Conservation (phyloP, 148 eudicot species). For the Arbutus unedo region DNA sequence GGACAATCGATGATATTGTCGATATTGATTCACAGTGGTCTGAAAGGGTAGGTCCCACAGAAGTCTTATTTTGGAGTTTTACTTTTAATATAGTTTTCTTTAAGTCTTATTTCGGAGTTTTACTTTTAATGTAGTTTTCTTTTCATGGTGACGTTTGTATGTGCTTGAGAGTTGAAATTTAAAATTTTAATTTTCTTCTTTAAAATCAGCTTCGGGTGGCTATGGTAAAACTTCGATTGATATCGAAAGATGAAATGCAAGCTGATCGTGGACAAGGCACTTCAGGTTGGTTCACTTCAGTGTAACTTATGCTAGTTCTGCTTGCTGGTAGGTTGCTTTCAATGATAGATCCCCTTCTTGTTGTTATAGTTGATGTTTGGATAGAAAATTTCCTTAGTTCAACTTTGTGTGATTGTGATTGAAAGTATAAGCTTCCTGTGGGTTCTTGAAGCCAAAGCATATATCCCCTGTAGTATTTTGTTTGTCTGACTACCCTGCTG, state of each 20-base stretch:
- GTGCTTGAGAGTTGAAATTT: background rate
- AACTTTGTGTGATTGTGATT: background rate
- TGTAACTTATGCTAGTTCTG: background rate
- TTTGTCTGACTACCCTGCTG: background rate
- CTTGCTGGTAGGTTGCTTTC: background rate
- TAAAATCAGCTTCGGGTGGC: slow-evolving; percentile 44
- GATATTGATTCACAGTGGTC: slow-evolving; percentile 44
- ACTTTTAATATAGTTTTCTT: background rate
- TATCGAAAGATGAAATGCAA: slow-evolving; percentile 31
- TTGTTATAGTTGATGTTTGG: background rate
- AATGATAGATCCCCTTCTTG: background rate
- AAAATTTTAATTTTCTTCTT: slow-evolving; percentile 14
- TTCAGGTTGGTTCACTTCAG: slow-evolving; percentile 37
- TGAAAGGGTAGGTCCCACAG: slow-evolving; percentile 39
- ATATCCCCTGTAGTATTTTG: background rate
- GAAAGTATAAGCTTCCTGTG: background rate
- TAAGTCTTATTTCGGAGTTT: background rate
- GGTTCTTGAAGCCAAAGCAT: background rate
- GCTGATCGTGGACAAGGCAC: slow-evolving; percentile 22
- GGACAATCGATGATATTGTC: slow-evolving; percentile 54
- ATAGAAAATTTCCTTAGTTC: background rate
- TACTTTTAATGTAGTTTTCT: background rate
- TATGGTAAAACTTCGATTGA: slow-evolving; percentile 37
- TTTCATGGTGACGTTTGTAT: background rate
- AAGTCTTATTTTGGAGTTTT: background rate